Base-by-base conservation (phyloP, 352 stramenopile species). In the Saprolegnia diclina region DNA sequence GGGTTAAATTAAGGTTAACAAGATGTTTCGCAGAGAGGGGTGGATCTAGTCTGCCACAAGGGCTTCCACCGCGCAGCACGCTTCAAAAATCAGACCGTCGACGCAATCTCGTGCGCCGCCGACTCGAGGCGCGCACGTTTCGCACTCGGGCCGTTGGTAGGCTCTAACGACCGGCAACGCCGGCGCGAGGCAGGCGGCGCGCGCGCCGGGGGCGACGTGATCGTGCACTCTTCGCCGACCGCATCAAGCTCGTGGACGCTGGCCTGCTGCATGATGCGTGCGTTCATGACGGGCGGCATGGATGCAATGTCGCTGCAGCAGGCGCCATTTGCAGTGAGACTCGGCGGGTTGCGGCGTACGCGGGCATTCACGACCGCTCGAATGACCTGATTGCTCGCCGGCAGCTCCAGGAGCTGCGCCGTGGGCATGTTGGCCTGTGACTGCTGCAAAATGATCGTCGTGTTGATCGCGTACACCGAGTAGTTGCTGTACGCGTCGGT, bases 381-480 rank as follows among this genome's bases (percentile, higher is more conserved):
- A 45, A 95, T 93, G 69, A 93, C 82, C 74, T 93, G 87, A 67
- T 93, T 92, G 65, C 83, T 92, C 5, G 87, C 83, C 1, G 87
- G 84, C 26, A 93, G 67, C 67, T 95, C 85, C 14, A 93, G 74
- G 66, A 95, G 68, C 66, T 95, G 85, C 6, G 76, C 74, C 3
- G 83, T 83, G 0, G 87, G 81, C 77, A 95, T 83, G 42, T 78
- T 79, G 29, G 87, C 87, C 42, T 95, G 87, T 2, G 82, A 90
- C 66, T 93, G 82, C 72, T 93, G 87, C 64, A 95, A 65, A 53
- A 95, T 90, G 73, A 95, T 93, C 40, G 87, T 95, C 21, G 87
- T 95, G 74, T 95, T 95, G 77, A 95, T 95, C 40, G 87, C 85
- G 73, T 93, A 93, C 61, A 93, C 83, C 57, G 85, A 93, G 78